Percentiles rank a stretch among this genome's conserved stretches.
These are phyloP conservation scores for Mortierella sp. DNA, from an alignment of 371 early-diverging fungal genomes.

Conservation along the genomic window DNA sequence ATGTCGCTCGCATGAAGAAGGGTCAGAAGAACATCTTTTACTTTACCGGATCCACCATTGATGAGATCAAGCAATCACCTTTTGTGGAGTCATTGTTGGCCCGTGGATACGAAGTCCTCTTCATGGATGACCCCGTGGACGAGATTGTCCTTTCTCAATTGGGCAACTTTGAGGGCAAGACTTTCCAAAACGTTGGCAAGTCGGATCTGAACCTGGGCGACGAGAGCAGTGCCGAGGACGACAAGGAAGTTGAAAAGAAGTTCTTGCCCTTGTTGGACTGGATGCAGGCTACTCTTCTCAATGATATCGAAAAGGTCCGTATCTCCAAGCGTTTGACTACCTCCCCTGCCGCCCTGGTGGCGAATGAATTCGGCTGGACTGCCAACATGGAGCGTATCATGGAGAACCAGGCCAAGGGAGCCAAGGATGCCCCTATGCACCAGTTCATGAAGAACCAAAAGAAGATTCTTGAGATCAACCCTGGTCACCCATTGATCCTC, in stretches of 20 bases:
- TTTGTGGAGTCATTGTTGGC: constrained; percentile 87
- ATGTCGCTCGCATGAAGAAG: constrained; percentile 87
- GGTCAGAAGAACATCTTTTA: constrained; percentile 92
- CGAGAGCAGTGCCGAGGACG: constrained; percentile 61
- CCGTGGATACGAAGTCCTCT: constrained; percentile 92
- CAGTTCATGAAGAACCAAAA: constrained; percentile 71
- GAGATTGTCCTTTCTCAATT: constrained; percentile 84
- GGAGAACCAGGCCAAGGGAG: constrained; percentile 62
- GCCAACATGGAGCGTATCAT: constrained; percentile 89
- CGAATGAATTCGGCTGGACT: constrained; percentile 79
- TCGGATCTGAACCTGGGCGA: constrained; percentile 84
- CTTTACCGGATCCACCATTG: constrained; percentile 78
- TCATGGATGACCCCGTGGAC: constrained; percentile 92
- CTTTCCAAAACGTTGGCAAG: constrained; percentile 86
- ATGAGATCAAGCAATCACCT: constrained; percentile 84
- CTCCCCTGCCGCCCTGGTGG: constrained; percentile 81
- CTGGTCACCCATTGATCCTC: constrained; percentile 74
- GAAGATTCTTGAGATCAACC: constrained; percentile 90
- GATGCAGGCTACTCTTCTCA: constrained; percentile 70
- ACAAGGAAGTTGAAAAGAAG: constrained; percentile 61
- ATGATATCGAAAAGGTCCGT: constrained; percentile 77
- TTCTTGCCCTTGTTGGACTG: constrained; percentile 75
- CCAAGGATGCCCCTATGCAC: constrained; percentile 66
- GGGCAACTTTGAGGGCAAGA: constrained; percentile 79
- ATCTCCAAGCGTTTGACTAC: constrained; percentile 80